Evolutionary conservation across 176 grass and related monocot species (phyloP).

Genomic region (Avena insularis): DNA sequence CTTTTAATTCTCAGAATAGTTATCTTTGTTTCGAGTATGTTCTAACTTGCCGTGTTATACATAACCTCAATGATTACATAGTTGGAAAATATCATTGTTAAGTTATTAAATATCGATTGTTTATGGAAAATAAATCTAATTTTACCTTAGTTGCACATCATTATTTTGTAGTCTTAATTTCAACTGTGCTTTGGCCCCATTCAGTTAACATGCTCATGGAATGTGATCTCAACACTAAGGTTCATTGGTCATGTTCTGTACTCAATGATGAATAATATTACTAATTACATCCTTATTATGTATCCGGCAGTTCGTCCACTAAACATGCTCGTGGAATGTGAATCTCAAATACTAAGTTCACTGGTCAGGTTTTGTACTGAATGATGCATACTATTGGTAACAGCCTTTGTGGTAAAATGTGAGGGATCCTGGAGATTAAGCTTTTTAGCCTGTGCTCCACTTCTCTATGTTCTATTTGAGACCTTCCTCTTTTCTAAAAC

Average conservation of each 20-base stretch:
- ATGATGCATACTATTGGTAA: slow-evolving; percentile 7
- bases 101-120: slow-evolving; percentile 10
- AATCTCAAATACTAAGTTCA: slow-evolving; percentile 8
- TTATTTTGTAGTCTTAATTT: background rate
- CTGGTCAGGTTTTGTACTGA: background rate
- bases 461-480: background rate
- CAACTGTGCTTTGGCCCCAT: background rate
- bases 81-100: background rate
- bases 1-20: background rate
- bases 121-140: background rate
- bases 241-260: background rate
- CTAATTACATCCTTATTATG: background rate
- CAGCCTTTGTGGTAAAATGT: slow-evolving; percentile 21
- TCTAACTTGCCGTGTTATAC: background rate
- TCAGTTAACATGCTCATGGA: slow-evolving; percentile 16
- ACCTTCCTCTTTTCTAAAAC: background rate
- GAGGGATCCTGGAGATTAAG: background rate
- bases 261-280: background rate
- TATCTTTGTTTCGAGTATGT: slow-evolving; percentile 18
- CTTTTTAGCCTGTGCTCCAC: background rate
- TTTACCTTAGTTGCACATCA: slow-evolving; percentile 4
- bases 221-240: slow-evolving; percentile 14
- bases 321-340: background rate
- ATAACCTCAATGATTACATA: background rate
- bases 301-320: slow-evolving; percentile 1